These are phyloP conservation scores for Eucalyptus pauciflora DNA, from an alignment of 345 rosid genomes.

Conservation along the genomic window DNA sequence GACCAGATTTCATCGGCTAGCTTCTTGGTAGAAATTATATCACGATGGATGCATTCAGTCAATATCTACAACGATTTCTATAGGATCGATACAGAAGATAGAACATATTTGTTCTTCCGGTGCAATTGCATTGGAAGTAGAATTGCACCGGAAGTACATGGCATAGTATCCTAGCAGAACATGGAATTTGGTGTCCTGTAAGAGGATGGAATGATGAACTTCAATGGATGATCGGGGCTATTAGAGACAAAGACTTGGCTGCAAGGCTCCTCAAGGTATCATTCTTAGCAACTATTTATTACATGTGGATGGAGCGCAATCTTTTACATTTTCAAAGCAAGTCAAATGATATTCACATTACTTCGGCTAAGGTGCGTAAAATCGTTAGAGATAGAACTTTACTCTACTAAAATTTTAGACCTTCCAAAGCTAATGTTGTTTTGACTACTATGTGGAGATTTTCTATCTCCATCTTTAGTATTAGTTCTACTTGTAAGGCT, in stretches of 20 bases:
- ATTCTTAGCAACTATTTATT: neutral
- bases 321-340: neutral
- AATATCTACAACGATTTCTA: neutral
- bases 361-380: neutral
- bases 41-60: neutral
- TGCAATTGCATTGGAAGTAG: neutral
- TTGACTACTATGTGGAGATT: neutral
- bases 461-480: neutral
- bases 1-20: neutral
- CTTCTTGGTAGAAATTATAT: neutral
- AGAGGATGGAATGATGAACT: neutral
- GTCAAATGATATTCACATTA: neutral
- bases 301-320: neutral
- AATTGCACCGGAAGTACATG: neutral
- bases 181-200: fast-evolving
- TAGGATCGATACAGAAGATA: neutral
- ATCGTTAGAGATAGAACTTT: neutral
- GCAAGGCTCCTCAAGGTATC: neutral
- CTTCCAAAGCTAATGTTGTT: neutral
- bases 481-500: neutral
- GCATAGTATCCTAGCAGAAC: neutral
- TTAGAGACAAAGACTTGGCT: neutral
- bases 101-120: neutral
- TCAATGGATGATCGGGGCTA: neutral
- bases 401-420: neutral